Conservation (phyloP, 257 asterid genomes). For the Asclepias syriaca region DNA sequence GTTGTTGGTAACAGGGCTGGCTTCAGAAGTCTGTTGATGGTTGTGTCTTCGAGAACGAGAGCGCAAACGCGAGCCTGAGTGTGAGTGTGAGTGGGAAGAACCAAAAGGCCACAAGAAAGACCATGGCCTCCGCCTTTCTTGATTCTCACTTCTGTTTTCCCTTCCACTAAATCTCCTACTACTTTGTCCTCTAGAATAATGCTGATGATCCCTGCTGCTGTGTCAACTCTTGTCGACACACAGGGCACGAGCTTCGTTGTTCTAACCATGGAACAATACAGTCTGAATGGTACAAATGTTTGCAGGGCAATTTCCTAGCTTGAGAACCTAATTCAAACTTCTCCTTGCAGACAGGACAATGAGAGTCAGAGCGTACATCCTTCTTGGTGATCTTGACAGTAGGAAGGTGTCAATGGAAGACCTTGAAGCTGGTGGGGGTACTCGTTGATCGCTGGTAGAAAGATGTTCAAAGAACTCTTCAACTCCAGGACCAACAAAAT, state of each 20-base stretch:
- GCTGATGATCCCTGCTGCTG: slow-evolving; percentile 21
- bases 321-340: slow-evolving; percentile 64
- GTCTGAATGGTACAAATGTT: slow-evolving; percentile 74
- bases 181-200: slow-evolving; percentile 36
- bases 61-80: no score
- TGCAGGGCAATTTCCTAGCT: slow-evolving; percentile 68
- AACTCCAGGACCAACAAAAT: slow-evolving; percentile 83
- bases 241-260: slow-evolving; percentile 77
- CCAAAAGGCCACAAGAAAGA: slow-evolving; percentile 89
- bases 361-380: slow-evolving; percentile 67
- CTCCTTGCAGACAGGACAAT: slow-evolving; percentile 83
- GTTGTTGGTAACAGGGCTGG: slow-evolving; percentile 34
- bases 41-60: slow-evolving; percentile 8
- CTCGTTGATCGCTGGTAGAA: slow-evolving; percentile 40
- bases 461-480: slow-evolving; percentile 73
- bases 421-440: slow-evolving; percentile 74
- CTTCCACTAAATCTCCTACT: slow-evolving; percentile 40
- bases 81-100: slow-evolving; percentile 38
- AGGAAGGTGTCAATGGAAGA: slow-evolving; percentile 60
- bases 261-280: slow-evolving; percentile 90
- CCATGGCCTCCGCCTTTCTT: slow-evolving; percentile 59
- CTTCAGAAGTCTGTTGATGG: slow-evolving; percentile 40
- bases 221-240: slow-evolving; percentile 65
- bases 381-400: slow-evolving; percentile 68
- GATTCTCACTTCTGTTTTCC: slow-evolving; percentile 30